Evolutionary conservation across 2,329 filamentous ascomycete genomes (phyloP).

Genomic region (Xylariaceae sp.): DNA sequence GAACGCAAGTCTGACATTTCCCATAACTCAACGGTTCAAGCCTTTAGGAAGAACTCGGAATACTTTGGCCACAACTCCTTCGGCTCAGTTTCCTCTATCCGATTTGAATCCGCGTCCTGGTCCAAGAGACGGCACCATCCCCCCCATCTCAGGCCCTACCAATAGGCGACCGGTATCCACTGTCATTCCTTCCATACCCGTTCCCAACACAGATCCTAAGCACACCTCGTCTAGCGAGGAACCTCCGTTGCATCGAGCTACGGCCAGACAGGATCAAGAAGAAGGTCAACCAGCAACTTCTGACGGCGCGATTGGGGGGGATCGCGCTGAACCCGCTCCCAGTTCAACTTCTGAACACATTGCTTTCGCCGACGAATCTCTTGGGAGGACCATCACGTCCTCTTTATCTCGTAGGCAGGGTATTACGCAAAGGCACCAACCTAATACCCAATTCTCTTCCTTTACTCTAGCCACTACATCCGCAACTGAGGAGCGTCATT

Average conservation of each 20-base stretch:
- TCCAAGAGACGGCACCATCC: not conserved
- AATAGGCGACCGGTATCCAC: conserved; percentile 29
- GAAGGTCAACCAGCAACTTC: not conserved
- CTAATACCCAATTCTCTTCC: conserved; percentile 18
- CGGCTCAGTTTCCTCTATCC: conserved; percentile 12
- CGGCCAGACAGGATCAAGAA: not conserved
- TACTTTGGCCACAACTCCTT: conserved; percentile 1
- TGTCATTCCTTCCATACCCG: conserved; percentile 22
- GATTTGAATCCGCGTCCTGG: not conserved
- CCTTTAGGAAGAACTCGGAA: conserved; percentile 31
- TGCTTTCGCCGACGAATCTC: conserved; percentile 31
- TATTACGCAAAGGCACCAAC: conserved; percentile 25
- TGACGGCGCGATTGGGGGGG: not conserved
- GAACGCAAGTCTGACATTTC: conserved; percentile 36
- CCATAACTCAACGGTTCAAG: conserved; percentile 35
- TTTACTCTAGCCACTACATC: conserved; percentile 21
- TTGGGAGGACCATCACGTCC: conserved; percentile 25
- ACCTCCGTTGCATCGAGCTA: not conserved
- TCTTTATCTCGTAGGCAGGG: conserved; percentile 26
- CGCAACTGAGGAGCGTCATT: conserved; percentile 27
- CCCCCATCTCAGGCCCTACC: conserved; percentile 33
- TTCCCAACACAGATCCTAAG: not conserved
- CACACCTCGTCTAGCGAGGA: not conserved
- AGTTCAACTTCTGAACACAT: conserved; percentile 29
- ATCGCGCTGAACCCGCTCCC: not conserved